Evolutionary conservation across 2,329 filamentous ascomycete species (phyloP).

Genomic region (Ceratocystiopsis sp.): DNA sequence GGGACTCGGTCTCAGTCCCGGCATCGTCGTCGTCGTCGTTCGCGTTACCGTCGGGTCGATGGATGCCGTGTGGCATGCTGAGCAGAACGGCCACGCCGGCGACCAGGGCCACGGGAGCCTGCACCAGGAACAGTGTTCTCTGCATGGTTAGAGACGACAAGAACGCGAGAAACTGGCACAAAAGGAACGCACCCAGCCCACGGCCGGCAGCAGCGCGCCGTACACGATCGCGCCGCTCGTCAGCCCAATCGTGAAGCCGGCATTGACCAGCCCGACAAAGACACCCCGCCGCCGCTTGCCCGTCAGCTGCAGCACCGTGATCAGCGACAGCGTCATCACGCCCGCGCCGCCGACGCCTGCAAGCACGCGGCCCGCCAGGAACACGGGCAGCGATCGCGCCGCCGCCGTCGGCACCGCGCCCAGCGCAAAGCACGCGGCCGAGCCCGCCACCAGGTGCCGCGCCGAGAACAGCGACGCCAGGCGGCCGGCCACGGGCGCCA

Average conservation of each 20-base stretch:
- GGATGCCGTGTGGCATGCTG: conserved; percentile 37
- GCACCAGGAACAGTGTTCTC: conserved; percentile 45
- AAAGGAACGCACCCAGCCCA: conserved; percentile 47
- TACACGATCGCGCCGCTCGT: conserved; percentile 17
- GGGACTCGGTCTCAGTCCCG: too few species aligned
- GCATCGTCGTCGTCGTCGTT: conserved; percentile 11
- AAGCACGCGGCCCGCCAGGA: conserved; percentile 51
- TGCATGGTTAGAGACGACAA: too few species aligned
- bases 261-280: conserved; percentile 58
- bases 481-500: conserved; percentile 54
- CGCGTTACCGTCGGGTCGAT: conserved; percentile 4
- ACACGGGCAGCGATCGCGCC: conserved; percentile 40
- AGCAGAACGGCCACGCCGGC: conserved; percentile 46
- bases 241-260: conserved; percentile 25
- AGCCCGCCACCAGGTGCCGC: conserved; percentile 43
- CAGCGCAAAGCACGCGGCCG: conserved; percentile 37
- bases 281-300: conserved; percentile 51
- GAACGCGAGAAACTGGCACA: too few species aligned
- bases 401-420: conserved; percentile 49
- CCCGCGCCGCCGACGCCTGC: conserved; percentile 55
- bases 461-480: conserved; percentile 60
- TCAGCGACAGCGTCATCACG: conserved; percentile 55
- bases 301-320: conserved; percentile 60
- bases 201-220: conserved; percentile 17
- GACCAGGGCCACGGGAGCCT: conserved; percentile 45